Base-by-base conservation (phyloP, 2,329 filamentous ascomycete genomes). In the Eutypa lata region DNA sequence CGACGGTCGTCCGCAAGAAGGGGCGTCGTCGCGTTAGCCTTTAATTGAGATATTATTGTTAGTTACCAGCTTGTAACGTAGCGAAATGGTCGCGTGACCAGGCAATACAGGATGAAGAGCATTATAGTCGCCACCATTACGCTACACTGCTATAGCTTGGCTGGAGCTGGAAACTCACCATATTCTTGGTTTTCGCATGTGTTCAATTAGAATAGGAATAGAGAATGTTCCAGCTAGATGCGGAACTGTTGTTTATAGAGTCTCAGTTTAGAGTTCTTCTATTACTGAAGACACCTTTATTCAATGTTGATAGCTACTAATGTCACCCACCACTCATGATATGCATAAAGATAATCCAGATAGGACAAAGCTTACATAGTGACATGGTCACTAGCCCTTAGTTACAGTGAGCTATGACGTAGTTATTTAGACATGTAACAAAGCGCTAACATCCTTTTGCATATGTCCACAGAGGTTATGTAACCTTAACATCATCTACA, bases 11-110 rank as follows among this genome's bases (percentile, higher is more conserved):
- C 56, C 45, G 63, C 59, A 28, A 69, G 62, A 47, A 69, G 65
- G 48, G 67, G 67, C 26, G 66, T 68, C 26, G 62, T 65, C 49
- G 57, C 40, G 43, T 59, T 60, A 58, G 63, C 57, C 66, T 68
- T 48, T 16, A 16, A 16, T 24, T 26, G 33, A 53, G 6, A 44
- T 11, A 28, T 21, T 24, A 26, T 35, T 26, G 31, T 51, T 21
- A 51, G 49, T 42, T 11, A 6, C 10, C n/a, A 38, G 8, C 18
- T 42, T 42, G 11, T 22, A 18, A 42, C n/a, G 26, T 10, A 31
- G 26, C 26, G 38, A 5, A 21, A 18, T 13, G 18, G 38, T 42
- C 13, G 38, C 10, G 38, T 42, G 19, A 42, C 38, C 18, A 31
- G 18, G 19, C 8, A 21, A 5, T 3, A 8, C 6, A 19, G 38